These are phyloP conservation scores for Sambucus nigra DNA, from an alignment of 129 eudicot species.

Conservation along the genomic window DNA sequence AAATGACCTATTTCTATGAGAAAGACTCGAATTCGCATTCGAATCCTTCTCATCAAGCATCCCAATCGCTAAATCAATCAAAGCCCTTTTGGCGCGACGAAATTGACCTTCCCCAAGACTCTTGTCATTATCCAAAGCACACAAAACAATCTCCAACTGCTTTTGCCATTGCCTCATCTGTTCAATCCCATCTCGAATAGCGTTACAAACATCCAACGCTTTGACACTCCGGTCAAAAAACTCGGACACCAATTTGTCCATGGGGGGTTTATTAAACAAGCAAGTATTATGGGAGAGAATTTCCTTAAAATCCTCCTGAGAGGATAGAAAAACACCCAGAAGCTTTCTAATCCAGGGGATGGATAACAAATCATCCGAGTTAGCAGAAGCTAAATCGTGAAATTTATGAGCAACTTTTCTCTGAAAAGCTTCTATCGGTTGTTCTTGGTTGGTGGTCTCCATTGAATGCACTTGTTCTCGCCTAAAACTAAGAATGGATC, in stretches of 20 bases:
- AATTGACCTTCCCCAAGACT: conserved; percentile 65
- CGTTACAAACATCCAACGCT: conserved; percentile 69
- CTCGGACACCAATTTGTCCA: conserved; percentile 37
- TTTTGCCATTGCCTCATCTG: conserved; percentile 52
- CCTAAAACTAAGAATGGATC: conserved; percentile 43
- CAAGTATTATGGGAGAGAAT: conserved; percentile 27
- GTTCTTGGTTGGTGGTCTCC: conserved; percentile 37
- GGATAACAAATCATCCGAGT: conserved; percentile 48
- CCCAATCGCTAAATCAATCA: conserved; percentile 54
- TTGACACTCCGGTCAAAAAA: conserved; percentile 68
- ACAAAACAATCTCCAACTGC: conserved; percentile 65
- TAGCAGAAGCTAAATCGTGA: conserved; percentile 28
- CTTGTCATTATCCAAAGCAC: conserved; percentile 52
- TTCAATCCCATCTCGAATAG: conserved; percentile 58
- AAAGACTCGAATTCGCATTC: conserved; percentile 7
- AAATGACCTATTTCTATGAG: conserved; percentile 50
- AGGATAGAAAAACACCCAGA: conserved; percentile 48
- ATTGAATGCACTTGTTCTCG: conserved; percentile 63
- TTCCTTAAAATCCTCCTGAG: conserved; percentile 42
- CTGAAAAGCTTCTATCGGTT: conserved; percentile 39
- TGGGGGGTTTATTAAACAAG: conserved; percentile 22
- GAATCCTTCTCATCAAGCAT: conserved; percentile 67
- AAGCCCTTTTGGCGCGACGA: conserved; percentile 61
- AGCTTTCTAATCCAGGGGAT: conserved; percentile 61
- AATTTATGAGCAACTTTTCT: conserved; percentile 38